A percentile compares a stretch with the other conserved stretches of the same genome.
Conservation (phyloP, 192 early-diverging fungal species). For the Borealophlyctis nickersoniae region DNA sequence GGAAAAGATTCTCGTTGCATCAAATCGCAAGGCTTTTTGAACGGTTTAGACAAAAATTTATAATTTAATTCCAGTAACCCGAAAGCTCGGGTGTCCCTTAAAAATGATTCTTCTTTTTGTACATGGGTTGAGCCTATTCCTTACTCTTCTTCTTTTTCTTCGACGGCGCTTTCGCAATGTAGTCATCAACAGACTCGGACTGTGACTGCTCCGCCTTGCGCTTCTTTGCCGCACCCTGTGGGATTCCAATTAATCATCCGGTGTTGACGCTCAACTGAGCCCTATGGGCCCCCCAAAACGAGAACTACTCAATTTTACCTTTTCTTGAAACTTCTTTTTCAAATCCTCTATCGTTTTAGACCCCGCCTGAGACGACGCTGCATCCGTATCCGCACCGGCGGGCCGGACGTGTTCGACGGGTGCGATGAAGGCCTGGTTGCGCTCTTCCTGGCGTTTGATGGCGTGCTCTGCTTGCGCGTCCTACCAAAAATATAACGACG, state of each 20-base stretch:
- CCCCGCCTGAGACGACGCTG: not conserved
- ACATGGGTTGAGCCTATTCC: too few species aligned
- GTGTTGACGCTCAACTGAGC: not conserved
- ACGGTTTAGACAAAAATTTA: too few species aligned
- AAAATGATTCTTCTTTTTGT: too few species aligned
- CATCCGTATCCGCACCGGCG: not conserved
- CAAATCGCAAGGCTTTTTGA: too few species aligned
- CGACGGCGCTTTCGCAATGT: constrained; percentile 26
- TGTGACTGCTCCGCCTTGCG: constrained; percentile 17
- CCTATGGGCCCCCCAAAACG: not conserved
- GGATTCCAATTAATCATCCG: not conserved
- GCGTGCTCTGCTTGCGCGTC: constrained; percentile 66
- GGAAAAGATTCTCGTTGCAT: too few species aligned
- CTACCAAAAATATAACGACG: constrained; percentile 15
- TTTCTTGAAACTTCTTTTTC: constrained; percentile 41
- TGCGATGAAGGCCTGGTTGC: constrained; percentile 77
- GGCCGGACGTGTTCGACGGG: constrained; percentile 56
- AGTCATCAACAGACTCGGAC: constrained; percentile 12
- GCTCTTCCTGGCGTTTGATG: constrained; percentile 65
- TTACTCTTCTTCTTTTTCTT: constrained; percentile 33
- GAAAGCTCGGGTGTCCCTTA: too few species aligned
- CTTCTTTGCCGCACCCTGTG: constrained; percentile 21
- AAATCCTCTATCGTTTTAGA: constrained; percentile 36
- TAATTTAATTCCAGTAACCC: too few species aligned
- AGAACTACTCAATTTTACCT: constrained; percentile 11